phyloP scores from a whole-genome alignment of 1,284 basidiomycete genomes.

The Porogramme epimiltina region DNA sequence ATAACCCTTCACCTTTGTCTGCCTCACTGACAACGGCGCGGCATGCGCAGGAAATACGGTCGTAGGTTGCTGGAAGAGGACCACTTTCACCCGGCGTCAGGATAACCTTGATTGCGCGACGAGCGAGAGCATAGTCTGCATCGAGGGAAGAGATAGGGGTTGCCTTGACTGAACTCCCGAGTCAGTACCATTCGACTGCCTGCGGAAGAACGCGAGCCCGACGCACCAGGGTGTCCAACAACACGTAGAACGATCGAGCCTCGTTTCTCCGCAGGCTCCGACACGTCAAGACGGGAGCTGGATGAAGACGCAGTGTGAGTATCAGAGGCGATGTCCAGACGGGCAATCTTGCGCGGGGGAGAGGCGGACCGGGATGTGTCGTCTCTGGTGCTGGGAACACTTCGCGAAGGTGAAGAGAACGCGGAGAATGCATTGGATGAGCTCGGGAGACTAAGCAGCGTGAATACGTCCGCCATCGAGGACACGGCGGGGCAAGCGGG shows the following conservation, averaged over 20 bases:
- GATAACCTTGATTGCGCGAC: conserved; percentile 45
- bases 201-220: neutral
- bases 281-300: conserved; percentile 42
- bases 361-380: conserved; percentile 45
- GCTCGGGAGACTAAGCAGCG: conserved; percentile 52
- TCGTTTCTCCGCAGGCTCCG: conserved; percentile 25
- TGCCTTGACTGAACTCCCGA: conserved; percentile 18
- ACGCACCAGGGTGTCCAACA: conserved; percentile 42
- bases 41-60: conserved; percentile 58
- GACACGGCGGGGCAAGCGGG: neutral
- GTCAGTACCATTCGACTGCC: conserved; percentile 2
- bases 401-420: conserved; percentile 34
- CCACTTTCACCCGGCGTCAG: conserved; percentile 40
- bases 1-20: conserved; percentile 55
- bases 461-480: conserved; percentile 29
- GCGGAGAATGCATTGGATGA: conserved; percentile 57
- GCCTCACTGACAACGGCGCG: conserved; percentile 50
- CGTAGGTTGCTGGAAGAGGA: conserved; percentile 48
- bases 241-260: conserved; percentile 48
- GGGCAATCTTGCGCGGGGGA: conserved; percentile 67
- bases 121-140: conserved; percentile 34
- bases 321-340: conserved; percentile 63
- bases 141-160: conserved; percentile 18
- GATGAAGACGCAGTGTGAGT: conserved; percentile 48
- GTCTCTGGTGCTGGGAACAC: conserved; percentile 31